Evolutionary conservation across 495 filamentous ascomycete genomes (phyloP).

Genomic region (Aspergillus conjunctus): DNA sequence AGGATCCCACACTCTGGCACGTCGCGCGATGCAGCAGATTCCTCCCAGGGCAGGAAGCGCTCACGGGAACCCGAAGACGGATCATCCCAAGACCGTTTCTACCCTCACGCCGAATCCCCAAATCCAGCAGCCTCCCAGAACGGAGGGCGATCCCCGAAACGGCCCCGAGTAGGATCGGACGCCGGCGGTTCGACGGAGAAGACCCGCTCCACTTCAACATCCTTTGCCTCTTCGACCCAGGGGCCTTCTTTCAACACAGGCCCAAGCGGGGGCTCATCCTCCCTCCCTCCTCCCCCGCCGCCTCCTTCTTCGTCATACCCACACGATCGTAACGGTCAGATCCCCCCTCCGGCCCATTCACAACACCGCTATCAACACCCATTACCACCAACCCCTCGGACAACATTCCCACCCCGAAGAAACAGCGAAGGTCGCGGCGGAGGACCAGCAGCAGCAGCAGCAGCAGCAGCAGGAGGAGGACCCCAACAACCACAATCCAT

Average conservation of each 20-base stretch:
- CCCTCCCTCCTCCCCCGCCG: slow-evolving; percentile 5
- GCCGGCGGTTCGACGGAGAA: slow-evolving; percentile 14
- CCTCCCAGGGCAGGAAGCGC: slow-evolving; percentile 42
- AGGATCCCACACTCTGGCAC: slow-evolving; percentile 33
- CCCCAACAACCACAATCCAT: neutral
- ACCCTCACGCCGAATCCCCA: slow-evolving; percentile 12
- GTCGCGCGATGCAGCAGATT: slow-evolving; percentile 28
- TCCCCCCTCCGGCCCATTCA: slow-evolving; percentile 13
- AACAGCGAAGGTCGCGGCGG: slow-evolving; percentile 22
- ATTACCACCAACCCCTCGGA: slow-evolving; percentile 19
- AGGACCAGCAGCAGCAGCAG: neutral
- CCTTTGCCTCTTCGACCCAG: slow-evolving; percentile 13
- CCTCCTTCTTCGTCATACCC: slow-evolving; percentile 15
- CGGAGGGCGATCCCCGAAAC: slow-evolving; percentile 44
- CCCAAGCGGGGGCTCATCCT: slow-evolving; percentile 1
- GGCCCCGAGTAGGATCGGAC: slow-evolving; percentile 39
- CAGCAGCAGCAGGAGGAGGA: slow-evolving; percentile 2
- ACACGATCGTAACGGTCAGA: slow-evolving; percentile 27
- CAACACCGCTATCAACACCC: slow-evolving; percentile 24
- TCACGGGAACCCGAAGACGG: slow-evolving; percentile 46
- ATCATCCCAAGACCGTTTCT: slow-evolving; percentile 10
- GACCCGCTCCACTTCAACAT: slow-evolving; percentile 5
- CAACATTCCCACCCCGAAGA: slow-evolving; percentile 21
- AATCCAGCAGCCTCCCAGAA: slow-evolving; percentile 24
- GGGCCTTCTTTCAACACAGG: neutral